Percentiles rank a stretch among this genome's conserved stretches.
These are phyloP conservation scores for Epicoccum nigrum DNA, from an alignment of 2,329 filamentous ascomycete species.

Conservation along the genomic window DNA sequence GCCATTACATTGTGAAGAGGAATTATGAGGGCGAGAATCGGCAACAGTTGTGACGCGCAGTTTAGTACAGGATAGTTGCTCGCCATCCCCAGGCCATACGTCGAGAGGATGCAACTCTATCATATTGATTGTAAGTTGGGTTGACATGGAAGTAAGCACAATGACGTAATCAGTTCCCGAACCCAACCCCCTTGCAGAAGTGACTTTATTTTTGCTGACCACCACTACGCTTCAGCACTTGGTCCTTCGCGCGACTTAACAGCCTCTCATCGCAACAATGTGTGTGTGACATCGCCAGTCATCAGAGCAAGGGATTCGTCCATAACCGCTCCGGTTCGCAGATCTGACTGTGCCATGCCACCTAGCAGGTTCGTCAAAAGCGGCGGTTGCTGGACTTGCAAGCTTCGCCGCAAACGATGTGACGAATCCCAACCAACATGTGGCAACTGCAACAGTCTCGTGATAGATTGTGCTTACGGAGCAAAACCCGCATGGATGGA, in stretches of 20 bases:
- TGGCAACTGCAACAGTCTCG: conserved; percentile 12
- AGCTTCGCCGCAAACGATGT: conserved; percentile 25
- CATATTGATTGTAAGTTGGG: too few species aligned
- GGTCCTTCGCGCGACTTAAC: too few species aligned
- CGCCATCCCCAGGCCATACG: neutral
- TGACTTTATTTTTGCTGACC: too few species aligned
- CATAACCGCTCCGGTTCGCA: neutral
- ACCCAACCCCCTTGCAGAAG: too few species aligned
- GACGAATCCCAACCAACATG: conserved; percentile 17
- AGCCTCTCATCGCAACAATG: too few species aligned
- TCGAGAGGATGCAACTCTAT: too few species aligned
- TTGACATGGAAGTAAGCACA: too few species aligned
- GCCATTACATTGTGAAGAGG: conserved; percentile 11
- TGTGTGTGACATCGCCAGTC: too few species aligned
- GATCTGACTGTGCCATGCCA: neutral
- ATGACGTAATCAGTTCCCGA: too few species aligned
- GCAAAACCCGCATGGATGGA: conserved; percentile 24
- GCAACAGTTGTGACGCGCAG: neutral
- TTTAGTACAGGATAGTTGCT: neutral
- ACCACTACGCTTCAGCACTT: too few species aligned
- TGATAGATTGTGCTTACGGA: conserved; percentile 18
- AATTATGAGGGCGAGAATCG: neutral
- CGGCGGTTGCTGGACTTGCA: conserved; percentile 26
- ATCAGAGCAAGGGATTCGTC: neutral
- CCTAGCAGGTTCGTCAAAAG: neutral